phyloP scores from a whole-genome alignment of 2,329 filamentous ascomycete genomes.

The Sclerotinia minor region DNA sequence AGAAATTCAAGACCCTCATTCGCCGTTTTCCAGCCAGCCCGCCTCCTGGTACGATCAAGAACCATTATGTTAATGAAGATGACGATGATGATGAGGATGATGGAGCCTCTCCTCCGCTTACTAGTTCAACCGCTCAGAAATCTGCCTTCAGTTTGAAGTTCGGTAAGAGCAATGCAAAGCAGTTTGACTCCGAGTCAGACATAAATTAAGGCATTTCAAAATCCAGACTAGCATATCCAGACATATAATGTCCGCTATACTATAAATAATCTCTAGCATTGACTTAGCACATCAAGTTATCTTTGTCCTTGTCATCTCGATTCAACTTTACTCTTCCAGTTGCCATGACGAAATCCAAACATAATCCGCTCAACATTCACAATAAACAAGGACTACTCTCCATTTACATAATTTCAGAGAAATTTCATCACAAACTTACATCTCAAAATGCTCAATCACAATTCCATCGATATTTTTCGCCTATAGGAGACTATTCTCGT shows the following conservation, averaged over 20 bases:
- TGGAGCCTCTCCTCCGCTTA: background rate
- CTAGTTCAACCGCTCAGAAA: background rate
- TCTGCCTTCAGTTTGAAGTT: background rate
- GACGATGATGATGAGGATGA: background rate
- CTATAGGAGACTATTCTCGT: background rate
- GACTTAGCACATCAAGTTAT: accelerated
- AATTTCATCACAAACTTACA: background rate
- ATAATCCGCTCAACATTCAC: background rate
- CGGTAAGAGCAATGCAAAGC: background rate
- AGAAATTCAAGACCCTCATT: background rate
- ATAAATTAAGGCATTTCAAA: background rate
- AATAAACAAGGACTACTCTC: background rate
- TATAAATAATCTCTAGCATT: background rate
- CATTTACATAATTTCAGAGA: background rate
- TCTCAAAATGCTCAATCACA: background rate
- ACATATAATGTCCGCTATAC: too few relatives aligned
- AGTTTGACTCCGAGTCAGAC: background rate
- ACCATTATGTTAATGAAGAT: background rate
- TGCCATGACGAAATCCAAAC: background rate
- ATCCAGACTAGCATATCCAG: too few relatives aligned
- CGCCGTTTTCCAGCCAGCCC: background rate
- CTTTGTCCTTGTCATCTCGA: background rate
- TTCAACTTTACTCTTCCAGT: too few relatives aligned
- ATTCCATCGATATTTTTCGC: background rate
- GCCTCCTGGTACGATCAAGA: background rate